Percentiles rank a stretch among this genome's conserved stretches.
These are phyloP conservation scores for Fusarium verticillioides DNA, from an alignment of 2,329 filamentous ascomycete species.

Conservation along the genomic window DNA sequence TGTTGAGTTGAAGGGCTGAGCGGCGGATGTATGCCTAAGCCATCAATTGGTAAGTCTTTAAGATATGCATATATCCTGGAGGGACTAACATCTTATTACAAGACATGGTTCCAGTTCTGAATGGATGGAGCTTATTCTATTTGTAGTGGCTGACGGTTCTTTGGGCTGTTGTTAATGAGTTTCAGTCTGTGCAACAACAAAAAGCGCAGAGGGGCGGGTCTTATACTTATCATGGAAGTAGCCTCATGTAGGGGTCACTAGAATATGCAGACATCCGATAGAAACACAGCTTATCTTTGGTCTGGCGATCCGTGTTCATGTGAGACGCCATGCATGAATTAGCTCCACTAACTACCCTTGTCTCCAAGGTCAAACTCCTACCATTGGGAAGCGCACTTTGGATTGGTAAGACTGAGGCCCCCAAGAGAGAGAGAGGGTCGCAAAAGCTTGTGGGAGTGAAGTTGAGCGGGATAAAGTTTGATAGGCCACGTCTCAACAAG, in stretches of 20 bases:
- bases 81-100: neutral
- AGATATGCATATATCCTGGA: neutral
- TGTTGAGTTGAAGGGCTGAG: neutral
- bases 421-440: accelerated
- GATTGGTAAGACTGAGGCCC: neutral
- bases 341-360: accelerated
- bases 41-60: neutral
- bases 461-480: neutral
- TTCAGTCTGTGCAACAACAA: accelerated
- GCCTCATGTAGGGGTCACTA: neutral
- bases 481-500: neutral
- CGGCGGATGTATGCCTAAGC: neutral
- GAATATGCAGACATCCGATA: neutral
- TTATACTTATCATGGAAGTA: neutral
- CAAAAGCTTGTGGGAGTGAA: accelerated
- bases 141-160: too few relatives aligned
- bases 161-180: neutral
- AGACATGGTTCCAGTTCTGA: neutral
- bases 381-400: accelerated
- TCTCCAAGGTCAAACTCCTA: neutral
- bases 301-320: neutral
- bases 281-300: neutral
- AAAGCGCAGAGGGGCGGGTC: accelerated
- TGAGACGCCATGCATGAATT: neutral
- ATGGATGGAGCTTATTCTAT: neutral